Evolutionary conservation across 2,329 filamentous ascomycete genomes (phyloP), one percentile per base, ranked within the genome.

Genomic region (Fusarium brachygibbosum): DNA sequence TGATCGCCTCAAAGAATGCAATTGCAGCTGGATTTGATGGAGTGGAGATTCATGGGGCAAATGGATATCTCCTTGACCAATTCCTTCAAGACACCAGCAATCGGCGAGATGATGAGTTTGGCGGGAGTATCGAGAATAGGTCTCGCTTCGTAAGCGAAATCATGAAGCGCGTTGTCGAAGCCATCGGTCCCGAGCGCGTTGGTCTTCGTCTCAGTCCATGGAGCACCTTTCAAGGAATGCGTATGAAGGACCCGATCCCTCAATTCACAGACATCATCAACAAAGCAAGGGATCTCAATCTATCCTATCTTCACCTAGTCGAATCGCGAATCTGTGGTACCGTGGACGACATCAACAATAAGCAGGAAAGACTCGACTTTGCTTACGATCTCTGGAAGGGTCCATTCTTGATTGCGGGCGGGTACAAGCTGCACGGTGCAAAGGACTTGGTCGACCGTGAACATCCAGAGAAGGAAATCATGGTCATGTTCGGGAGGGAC

Each of bases 1-100:
- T 82, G 0, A 82, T 79, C 0, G 85, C 86, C 0, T 79, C 85
- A 0, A 82, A 83, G 67, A 83, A 87, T 12, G 86, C 91, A 0
- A 77, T 92, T 0, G 80, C 82, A 0, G 88, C 87, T 1, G 92
- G 92, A 0, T 90, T 91, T 32, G 92, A 95, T 71, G 89, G 88
- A 1, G 86, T 94, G 45, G 92, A 94, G 66, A 75, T 83, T 5
- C 83, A 87, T 48, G 83, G 76, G 1, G 86, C 85, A 1, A 88
- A 90, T 58, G 88, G 88, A 0, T 91, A 91, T 64, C 79, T 91
- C 1, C 76, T 89, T 9, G 87, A 88, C 52, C 86, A 90, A 48
- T 91, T 91, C 72, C 79, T 87, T 0, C 86, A 82, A 12, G 81
- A 83, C 17, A 79, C 81, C 8, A 82, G 80, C 41, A 88, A 88